Evolutionary conservation across 768 basidiomycete genomes (phyloP).

Genomic region (Mycena vulgaris): DNA sequence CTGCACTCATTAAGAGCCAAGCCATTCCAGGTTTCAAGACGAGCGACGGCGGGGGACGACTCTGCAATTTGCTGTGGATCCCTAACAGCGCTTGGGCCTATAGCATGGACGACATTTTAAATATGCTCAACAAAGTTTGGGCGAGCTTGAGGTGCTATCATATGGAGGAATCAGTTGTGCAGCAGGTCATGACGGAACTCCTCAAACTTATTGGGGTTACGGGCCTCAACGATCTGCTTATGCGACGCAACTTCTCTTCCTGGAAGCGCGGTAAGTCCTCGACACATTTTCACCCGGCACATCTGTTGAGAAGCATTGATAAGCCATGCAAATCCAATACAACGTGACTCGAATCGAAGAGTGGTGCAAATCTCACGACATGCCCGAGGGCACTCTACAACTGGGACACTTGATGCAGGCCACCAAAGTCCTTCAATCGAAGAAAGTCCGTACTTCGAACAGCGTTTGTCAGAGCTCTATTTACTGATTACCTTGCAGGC

Average conservation of each 20-base stretch:
- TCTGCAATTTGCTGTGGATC: slow-evolving; percentile 94
- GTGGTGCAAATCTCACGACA: slow-evolving; percentile 99
- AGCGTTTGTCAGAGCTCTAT: neutral
- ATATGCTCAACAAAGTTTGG: slow-evolving; percentile 97
- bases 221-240: slow-evolving; percentile 97
- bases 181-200: slow-evolving; percentile 95
- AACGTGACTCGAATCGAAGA: slow-evolving; percentile 98
- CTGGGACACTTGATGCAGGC: slow-evolving; percentile 99
- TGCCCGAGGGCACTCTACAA: slow-evolving; percentile 98
- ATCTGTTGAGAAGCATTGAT: slow-evolving; percentile 4
- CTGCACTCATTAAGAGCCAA: slow-evolving; percentile 98
- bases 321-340: slow-evolving; percentile 99
- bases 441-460: slow-evolving; percentile 75
- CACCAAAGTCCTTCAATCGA: slow-evolving; percentile 96
- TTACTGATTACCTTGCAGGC: slow-evolving; percentile 65
- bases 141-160: slow-evolving; percentile 98
- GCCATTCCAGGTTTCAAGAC: slow-evolving; percentile 98
- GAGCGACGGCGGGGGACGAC: slow-evolving; percentile 90
- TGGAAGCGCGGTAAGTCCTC: slow-evolving; percentile 93
- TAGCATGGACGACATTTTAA: slow-evolving; percentile 98
- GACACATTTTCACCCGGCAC: neutral
- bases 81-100: slow-evolving; percentile 90
- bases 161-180: slow-evolving; percentile 98
- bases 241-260: slow-evolving; percentile 98
- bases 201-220: slow-evolving; percentile 96